Percentiles rank a stretch among this genome's conserved stretches.
These are phyloP conservation scores for Ophiobolus disseminans DNA, from an alignment of 2,329 filamentous ascomycete genomes.

Conservation along the genomic window DNA sequence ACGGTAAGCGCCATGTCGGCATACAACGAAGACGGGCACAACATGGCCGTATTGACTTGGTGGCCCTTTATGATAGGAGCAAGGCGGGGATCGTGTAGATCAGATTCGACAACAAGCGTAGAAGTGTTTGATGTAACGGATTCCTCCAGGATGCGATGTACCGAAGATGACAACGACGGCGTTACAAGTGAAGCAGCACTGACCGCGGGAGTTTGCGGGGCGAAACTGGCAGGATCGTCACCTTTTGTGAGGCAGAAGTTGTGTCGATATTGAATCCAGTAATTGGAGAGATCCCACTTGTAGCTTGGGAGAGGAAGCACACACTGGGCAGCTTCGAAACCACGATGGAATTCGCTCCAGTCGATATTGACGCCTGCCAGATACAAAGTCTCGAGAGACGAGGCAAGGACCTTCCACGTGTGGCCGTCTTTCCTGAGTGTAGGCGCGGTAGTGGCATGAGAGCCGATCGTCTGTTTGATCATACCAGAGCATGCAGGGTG, in stretches of 20 bases:
- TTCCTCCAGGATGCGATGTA: slow-evolving; percentile 54
- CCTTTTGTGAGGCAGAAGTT: slow-evolving; percentile 2
- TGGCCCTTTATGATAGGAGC: slow-evolving; percentile 19
- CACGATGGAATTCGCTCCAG: slow-evolving; percentile 67
- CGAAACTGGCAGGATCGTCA: neutral
- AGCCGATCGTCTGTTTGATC: slow-evolving; percentile 46
- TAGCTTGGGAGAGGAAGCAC: slow-evolving; percentile 62
- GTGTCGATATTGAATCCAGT: slow-evolving; percentile 46
- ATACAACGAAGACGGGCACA: slow-evolving; percentile 32
- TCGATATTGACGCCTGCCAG: slow-evolving; percentile 61
- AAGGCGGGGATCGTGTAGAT: slow-evolving; percentile 15
- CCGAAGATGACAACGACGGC: no score
- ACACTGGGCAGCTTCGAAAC: slow-evolving; percentile 54
- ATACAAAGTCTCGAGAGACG: slow-evolving; percentile 60
- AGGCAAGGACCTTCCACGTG: slow-evolving; percentile 46
- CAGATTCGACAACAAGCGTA: slow-evolving; percentile 18
- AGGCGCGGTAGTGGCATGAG: slow-evolving; percentile 34
- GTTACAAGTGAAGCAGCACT: no score
- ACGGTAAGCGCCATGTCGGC: slow-evolving; percentile 45
- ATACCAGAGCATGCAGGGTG: slow-evolving; percentile 47
- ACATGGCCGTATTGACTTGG: slow-evolving; percentile 19
- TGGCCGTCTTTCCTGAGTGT: slow-evolving; percentile 4
- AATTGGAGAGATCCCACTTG: slow-evolving; percentile 43
- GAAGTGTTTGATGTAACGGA: no score
- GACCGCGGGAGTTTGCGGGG: no score